Percentiles rank a stretch among this genome's conserved stretches.
Conservation (phyloP, 352 stramenopile species). For the Pythium biforme region DNA sequence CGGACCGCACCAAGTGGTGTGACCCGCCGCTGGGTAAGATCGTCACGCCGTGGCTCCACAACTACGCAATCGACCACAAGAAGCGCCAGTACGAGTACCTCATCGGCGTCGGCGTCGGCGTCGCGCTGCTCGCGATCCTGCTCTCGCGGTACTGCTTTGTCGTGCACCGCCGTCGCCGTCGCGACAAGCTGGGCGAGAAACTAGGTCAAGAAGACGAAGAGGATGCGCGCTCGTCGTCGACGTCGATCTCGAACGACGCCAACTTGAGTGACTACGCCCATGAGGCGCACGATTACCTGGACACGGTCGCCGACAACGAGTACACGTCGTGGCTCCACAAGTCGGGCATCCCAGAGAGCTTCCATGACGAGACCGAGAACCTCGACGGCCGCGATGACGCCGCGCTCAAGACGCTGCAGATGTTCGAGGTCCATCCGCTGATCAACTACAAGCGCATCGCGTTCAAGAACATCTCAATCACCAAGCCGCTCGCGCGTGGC, state of each 20-base stretch:
- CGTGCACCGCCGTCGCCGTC: background rate
- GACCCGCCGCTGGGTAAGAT: constrained; percentile 38
- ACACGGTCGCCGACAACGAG: constrained; percentile 26
- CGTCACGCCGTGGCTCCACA: constrained; percentile 51
- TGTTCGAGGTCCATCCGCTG: constrained; percentile 63
- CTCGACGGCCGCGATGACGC: constrained; percentile 46
- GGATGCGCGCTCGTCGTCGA: background rate
- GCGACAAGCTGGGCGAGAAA: constrained; percentile 4
- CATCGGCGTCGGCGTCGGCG: constrained; percentile 8
- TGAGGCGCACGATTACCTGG: constrained; percentile 25
- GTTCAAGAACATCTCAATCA: constrained; percentile 48
- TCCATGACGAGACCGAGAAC: constrained; percentile 22
- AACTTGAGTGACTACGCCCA: constrained; percentile 5
- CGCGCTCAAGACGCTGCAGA: constrained; percentile 51
- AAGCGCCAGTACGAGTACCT: constrained; percentile 12
- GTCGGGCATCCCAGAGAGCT: constrained; percentile 12
- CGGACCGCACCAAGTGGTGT: constrained; percentile 44
- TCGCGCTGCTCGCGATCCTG: constrained; percentile 8
- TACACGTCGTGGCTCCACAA: constrained; percentile 25
- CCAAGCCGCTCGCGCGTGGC: constrained; percentile 45
- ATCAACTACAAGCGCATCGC: constrained; percentile 52
- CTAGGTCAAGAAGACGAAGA: constrained; percentile 12
- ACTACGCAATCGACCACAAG: constrained; percentile 53
- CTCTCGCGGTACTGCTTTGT: constrained; percentile 5
- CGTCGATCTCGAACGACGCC: background rate